Evolutionary conservation across 108 stramenopile genomes (phyloP), one percentile per base, ranked within the genome.

Genomic region (Cyclotella distinguenda): DNA sequence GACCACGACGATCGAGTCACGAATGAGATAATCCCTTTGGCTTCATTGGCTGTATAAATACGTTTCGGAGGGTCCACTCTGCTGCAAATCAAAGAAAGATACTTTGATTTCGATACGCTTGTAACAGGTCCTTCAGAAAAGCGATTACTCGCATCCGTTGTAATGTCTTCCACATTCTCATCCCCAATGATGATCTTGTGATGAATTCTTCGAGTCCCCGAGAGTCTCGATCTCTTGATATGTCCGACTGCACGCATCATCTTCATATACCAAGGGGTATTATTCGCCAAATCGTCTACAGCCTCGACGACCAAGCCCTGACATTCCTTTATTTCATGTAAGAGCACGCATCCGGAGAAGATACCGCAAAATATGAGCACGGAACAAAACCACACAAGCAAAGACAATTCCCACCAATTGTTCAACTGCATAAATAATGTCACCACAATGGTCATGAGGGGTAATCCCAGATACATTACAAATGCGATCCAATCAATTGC

Each of bases 401-500:
- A 30, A 16, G 70, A 58, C 2, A 66, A 15, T 13, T 67, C 76
- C 76, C 76, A 77, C 62, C 62, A 77, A 39, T 77, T 35, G 0
- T 35, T 22, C n/a, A 12, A 36, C 32, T 58, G 32, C 39, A 19
- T 25, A 39, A 64, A 71, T 4, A 77, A 55, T 11, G 76, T 71
- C 12, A 48, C 6, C 9, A 71, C 59, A 25, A 71, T 52, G 0
- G 76, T 50, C 19, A 77, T 5, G 1, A 60, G 3, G 42, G 76
- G 76, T 9, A 77, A 57, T 3, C 69, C 69, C 8, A 77, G 34
- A 66, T 71, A 77, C 42, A 77, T 57, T 1, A 68, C 27, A 48
- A 77, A 77, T 6, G 76, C 54, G 8, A 71, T 52, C 76, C 76
- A 77, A 66, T 77, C 76, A n/a, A 64, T 77, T 18, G 56, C 50